These are phyloP conservation scores for Candida corydali DNA, from an alignment of 805 yeast species.

Conservation along the genomic window DNA sequence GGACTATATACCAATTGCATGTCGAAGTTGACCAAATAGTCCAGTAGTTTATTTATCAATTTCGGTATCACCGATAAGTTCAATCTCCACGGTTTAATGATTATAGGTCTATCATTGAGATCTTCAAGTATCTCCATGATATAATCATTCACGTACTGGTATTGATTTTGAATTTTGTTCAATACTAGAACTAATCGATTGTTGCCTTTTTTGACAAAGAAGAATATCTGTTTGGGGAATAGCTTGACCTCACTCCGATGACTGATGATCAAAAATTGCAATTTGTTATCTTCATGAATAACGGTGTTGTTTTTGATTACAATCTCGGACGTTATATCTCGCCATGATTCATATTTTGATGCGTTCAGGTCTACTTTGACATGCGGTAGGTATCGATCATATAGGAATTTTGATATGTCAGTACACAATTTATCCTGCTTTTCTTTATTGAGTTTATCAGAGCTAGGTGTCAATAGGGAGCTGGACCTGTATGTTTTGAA, in stretches of 20 bases:
- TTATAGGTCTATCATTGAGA: constrained; percentile 9
- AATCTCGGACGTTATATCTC: constrained; percentile 10
- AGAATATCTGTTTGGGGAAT: constrained; percentile 5
- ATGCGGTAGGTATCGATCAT: constrained; percentile 4
- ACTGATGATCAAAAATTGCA: constrained; percentile 10
- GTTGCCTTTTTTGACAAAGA: constrained; percentile 3
- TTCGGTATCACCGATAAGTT: constrained; percentile 7
- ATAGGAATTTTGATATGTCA: constrained; percentile 12
- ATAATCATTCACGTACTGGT: constrained; percentile 5
- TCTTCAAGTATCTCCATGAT: constrained; percentile 9
- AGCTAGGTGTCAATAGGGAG: constrained; percentile 6
- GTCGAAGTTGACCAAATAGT: constrained; percentile 2
- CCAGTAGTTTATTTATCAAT: constrained; percentile 8
- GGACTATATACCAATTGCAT: constrained; percentile 6
- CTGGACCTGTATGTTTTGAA: constrained; percentile 16
- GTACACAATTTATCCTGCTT: constrained; percentile 9
- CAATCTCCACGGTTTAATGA: constrained; percentile 9
- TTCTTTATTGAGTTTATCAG: constrained; percentile 4
- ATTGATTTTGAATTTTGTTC: constrained; percentile 5
- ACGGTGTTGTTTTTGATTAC: constrained; percentile 5
- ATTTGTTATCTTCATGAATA: not conserved
- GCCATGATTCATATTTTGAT: constrained; percentile 9
- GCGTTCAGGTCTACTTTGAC: constrained; percentile 5
- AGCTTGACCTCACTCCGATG: constrained; percentile 4
- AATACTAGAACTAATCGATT: constrained; percentile 2